These are phyloP conservation scores for Mortierella sp. DNA, from an alignment of 371 early-diverging fungal species.

Conservation along the genomic window DNA sequence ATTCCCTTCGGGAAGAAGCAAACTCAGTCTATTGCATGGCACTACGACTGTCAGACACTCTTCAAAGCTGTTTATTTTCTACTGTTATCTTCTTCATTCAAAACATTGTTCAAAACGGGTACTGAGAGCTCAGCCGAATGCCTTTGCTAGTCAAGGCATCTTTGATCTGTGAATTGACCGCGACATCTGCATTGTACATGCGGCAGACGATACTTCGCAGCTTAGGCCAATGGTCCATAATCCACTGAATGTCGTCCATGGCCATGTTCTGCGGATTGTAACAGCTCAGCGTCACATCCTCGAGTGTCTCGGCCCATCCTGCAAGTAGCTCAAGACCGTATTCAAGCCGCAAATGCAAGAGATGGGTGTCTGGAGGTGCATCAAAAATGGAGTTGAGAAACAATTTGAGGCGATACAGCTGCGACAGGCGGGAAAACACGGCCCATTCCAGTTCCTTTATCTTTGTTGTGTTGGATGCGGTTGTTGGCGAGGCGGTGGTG, in stretches of 20 bases:
- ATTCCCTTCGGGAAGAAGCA: too few relatives aligned
- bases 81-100: too few relatives aligned
- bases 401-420: neutral
- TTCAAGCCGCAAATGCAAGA: neutral
- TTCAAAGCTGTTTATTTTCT: too few relatives aligned
- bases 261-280: neutral
- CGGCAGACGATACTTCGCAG: neutral
- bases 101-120: too few relatives aligned
- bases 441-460: neutral
- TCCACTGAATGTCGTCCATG: neutral
- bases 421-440: neutral
- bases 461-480: neutral
- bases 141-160: neutral
- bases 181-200: neutral
- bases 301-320: neutral
- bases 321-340: neutral
- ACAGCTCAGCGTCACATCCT: neutral
- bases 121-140: neutral
- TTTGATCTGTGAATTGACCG: neutral
- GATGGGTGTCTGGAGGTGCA: neutral
- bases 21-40: too few relatives aligned
- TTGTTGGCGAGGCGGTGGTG: neutral
- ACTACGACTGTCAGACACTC: too few relatives aligned
- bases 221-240: neutral
- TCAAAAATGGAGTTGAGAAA: neutral